Evolutionary conservation across 139 green algal genomes (phyloP).

Genomic region (Eudorina sp.): DNA sequence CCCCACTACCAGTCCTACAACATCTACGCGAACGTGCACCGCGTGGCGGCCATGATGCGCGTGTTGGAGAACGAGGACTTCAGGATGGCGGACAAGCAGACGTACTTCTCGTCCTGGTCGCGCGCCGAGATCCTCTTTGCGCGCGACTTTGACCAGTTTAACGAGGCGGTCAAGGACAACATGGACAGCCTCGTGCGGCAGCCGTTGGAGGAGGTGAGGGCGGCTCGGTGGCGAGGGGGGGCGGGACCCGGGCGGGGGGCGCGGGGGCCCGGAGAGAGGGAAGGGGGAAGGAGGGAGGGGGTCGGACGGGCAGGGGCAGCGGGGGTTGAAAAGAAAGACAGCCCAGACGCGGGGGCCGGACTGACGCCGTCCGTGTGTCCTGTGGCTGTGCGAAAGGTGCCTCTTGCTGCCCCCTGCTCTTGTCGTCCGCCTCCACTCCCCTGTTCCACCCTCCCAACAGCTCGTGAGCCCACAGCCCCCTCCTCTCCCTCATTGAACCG

Average conservation of each 20-base stretch:
- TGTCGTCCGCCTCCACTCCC: no score
- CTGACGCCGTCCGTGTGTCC: no score
- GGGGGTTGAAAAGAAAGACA: no score
- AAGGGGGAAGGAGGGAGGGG: neutral
- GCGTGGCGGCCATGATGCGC: conserved; percentile 53
- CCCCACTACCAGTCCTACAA: conserved; percentile 40
- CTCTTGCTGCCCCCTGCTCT: no score
- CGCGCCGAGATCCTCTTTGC: conserved; percentile 55
- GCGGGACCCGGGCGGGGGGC: no score
- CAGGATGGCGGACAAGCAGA: conserved; percentile 7
- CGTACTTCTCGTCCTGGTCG: conserved; percentile 53
- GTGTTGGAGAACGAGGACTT: conserved; percentile 57
- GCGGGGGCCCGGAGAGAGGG: neutral
- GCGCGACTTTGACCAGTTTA: conserved; percentile 55
- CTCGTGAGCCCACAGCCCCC: no score
- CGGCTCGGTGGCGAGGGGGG: no score
- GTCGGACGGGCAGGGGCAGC: no score
- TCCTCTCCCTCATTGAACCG: no score
- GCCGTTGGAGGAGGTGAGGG: conserved; percentile 54
- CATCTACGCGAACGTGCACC: conserved; percentile 59
- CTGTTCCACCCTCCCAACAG: no score
- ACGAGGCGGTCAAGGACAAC: conserved; percentile 47
- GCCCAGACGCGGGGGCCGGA: no score
- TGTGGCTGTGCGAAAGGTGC: no score
- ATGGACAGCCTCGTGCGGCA: conserved; percentile 32